Conservation (phyloP, 2,329 filamentous ascomycete species). For the Ustilaginoidea virens region DNA sequence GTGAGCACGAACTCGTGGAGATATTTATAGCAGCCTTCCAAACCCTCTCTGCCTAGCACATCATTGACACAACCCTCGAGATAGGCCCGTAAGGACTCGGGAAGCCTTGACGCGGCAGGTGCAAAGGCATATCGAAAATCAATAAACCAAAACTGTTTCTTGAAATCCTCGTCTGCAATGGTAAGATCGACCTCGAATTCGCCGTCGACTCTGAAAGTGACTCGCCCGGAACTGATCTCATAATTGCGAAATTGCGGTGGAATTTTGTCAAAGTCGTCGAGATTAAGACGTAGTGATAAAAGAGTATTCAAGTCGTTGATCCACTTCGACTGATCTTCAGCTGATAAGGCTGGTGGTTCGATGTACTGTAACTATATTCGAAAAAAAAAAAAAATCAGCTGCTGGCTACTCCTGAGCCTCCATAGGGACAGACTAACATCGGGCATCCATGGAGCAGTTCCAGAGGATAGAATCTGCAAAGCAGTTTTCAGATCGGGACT, state of each 20-base stretch:
- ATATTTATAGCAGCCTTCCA: constrained; percentile 70
- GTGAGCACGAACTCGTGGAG: constrained; percentile 80
- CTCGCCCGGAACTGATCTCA: constrained; percentile 68
- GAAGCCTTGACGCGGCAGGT: constrained; percentile 47
- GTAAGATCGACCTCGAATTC: constrained; percentile 93
- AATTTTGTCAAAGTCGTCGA: constrained; percentile 64
- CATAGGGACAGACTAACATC: constrained; percentile 37
- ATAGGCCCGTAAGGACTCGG: constrained; percentile 45
- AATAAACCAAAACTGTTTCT: constrained; percentile 84
- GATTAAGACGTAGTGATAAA: constrained; percentile 66
- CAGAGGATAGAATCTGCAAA: constrained; percentile 67
- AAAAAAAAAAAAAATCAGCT: constrained; percentile 15
- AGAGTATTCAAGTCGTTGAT: constrained; percentile 72
- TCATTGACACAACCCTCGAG: constrained; percentile 62
- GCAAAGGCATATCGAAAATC: constrained; percentile 75
- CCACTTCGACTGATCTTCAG: constrained; percentile 57
- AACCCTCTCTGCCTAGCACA: constrained; percentile 50
- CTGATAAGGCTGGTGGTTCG: constrained; percentile 52
- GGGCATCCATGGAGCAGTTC: constrained; percentile 63
- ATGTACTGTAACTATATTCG: constrained; percentile 56
- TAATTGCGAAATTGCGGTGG: constrained; percentile 68
- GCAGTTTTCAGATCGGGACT: constrained; percentile 88
- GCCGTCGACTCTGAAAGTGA: constrained; percentile 66
- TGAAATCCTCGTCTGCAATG: constrained; percentile 69
- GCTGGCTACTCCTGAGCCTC: background rate